Evolutionary conservation across 2,329 filamentous ascomycete genomes (phyloP).

Genomic region (Ambrosiella beaveri): DNA sequence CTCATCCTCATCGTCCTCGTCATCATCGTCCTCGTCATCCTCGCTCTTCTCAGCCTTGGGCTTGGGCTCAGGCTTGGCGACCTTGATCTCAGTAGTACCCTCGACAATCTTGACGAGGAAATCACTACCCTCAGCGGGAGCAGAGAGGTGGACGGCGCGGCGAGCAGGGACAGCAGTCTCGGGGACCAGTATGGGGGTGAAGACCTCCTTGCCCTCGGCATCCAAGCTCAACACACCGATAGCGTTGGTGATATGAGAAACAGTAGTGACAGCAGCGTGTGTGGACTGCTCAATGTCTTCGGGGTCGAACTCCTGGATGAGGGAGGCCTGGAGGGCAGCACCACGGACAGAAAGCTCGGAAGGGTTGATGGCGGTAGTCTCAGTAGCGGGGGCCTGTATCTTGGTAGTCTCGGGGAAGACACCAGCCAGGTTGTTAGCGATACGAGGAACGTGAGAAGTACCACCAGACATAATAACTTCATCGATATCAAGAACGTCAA

Average conservation of each 20-base stretch:
- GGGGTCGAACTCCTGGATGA: constrained; percentile 86
- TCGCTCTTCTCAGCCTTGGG: constrained; percentile 51
- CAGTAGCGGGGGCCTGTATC: constrained; percentile 71
- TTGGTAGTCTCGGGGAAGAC: constrained; percentile 68
- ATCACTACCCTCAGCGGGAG: constrained; percentile 66
- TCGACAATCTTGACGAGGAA: constrained; percentile 80
- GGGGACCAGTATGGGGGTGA: constrained; percentile 63
- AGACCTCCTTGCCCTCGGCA: constrained; percentile 45
- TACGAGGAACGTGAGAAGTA: constrained; percentile 81
- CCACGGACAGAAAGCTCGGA: constrained; percentile 78
- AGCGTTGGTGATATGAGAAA: constrained; percentile 74
- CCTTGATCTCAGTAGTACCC: constrained; percentile 78
- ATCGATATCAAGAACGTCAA: constrained; percentile 84
- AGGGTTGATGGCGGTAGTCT: constrained; percentile 67
- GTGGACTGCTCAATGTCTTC: constrained; percentile 92
- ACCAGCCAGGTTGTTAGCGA: constrained; percentile 60
- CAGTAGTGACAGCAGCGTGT: constrained; percentile 85
- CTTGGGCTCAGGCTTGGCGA: constrained; percentile 74
- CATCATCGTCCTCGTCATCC: constrained; percentile 37
- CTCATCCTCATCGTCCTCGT: constrained; percentile 36
- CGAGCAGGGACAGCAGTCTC: constrained; percentile 85
- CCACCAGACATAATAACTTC: constrained; percentile 90
- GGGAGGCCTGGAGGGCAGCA: constrained; percentile 83
- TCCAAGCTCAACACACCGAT: constrained; percentile 64
- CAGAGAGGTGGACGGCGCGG: constrained; percentile 61